Evolutionary conservation across 805 yeast genomes (phyloP).

Genomic region (Jamesozyma gamospora): DNA sequence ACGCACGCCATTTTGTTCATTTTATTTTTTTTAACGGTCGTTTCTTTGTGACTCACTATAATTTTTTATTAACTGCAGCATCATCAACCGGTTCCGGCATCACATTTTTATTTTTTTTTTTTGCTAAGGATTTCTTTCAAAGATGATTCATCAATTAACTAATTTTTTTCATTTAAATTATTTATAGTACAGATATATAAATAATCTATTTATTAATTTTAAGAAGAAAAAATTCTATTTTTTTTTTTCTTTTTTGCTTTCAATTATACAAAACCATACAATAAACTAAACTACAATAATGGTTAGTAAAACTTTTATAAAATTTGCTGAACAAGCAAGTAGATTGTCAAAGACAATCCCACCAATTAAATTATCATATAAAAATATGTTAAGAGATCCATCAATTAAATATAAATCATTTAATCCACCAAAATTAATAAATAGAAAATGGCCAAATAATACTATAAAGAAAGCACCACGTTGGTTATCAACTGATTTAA

Average conservation of each 20-base stretch:
- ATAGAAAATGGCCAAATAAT: conserved; percentile 63
- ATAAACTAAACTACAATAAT: conserved; percentile 1
- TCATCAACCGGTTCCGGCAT: too few relatives aligned
- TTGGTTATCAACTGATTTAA: conserved; percentile 74
- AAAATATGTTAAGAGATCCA: conserved; percentile 59
- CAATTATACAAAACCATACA: neutral
- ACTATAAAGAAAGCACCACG: conserved; percentile 56
- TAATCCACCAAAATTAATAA: conserved; percentile 41
- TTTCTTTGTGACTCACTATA: too few relatives aligned
- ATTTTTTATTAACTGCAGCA: too few relatives aligned
- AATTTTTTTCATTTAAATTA: too few relatives aligned
- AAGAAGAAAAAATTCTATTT: too few relatives aligned
- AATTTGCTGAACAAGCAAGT: conserved; percentile 14
- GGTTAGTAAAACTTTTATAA: conserved; percentile 13
- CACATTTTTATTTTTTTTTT: too few relatives aligned
- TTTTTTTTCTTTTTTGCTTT: neutral
- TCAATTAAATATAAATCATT: conserved; percentile 52
- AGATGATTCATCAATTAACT: too few relatives aligned
- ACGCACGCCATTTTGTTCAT: too few relatives aligned
- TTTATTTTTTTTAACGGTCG: too few relatives aligned
- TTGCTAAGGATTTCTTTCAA: too few relatives aligned
- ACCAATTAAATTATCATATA: conserved; percentile 29
- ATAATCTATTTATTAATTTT: too few relatives aligned
- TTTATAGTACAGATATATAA: too few relatives aligned
- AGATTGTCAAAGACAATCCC: conserved; percentile 18